Evolutionary conservation across 2,329 filamentous ascomycete genomes (phyloP).

Genomic region (Trichoderma koningiopsis): DNA sequence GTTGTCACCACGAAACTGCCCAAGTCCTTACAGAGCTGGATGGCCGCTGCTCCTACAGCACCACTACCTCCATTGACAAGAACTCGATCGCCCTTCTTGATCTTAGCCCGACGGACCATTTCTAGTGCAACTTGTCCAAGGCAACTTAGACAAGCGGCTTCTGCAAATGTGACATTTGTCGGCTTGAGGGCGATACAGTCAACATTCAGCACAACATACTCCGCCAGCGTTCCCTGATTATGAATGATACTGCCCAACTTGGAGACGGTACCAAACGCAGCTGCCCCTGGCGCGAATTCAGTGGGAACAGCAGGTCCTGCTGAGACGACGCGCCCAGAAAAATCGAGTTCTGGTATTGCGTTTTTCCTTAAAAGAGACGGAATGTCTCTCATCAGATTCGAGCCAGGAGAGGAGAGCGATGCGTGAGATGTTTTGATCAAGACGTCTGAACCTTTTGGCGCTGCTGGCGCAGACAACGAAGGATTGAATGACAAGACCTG

Average conservation of each 20-base stretch:
- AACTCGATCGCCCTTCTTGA: not conserved
- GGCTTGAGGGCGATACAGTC: not conserved
- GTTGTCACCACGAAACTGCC: not conserved
- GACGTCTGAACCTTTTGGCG: not conserved
- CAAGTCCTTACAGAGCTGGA: not conserved
- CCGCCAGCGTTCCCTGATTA: not conserved
- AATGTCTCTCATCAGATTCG: not conserved
- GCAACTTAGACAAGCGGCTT: not conserved
- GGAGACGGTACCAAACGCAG: not conserved
- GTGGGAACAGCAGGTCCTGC: not conserved
- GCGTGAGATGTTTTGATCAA: not conserved
- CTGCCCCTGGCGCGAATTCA: not conserved
- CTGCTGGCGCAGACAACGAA: not conserved
- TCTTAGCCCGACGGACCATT: not conserved
- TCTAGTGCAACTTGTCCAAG: not conserved
- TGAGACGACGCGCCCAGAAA: not conserved
- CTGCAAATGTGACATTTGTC: not conserved
- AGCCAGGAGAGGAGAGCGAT: not conserved
- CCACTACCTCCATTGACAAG: not conserved
- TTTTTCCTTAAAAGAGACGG: not conserved
- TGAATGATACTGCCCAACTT: not conserved
- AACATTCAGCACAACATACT: not conserved
- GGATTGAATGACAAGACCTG: not conserved
- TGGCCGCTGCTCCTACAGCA: not conserved
- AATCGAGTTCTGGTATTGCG: not conserved